Conservation (phyloP, 345 rosid species). For the Dimocarpus longan region DNA sequence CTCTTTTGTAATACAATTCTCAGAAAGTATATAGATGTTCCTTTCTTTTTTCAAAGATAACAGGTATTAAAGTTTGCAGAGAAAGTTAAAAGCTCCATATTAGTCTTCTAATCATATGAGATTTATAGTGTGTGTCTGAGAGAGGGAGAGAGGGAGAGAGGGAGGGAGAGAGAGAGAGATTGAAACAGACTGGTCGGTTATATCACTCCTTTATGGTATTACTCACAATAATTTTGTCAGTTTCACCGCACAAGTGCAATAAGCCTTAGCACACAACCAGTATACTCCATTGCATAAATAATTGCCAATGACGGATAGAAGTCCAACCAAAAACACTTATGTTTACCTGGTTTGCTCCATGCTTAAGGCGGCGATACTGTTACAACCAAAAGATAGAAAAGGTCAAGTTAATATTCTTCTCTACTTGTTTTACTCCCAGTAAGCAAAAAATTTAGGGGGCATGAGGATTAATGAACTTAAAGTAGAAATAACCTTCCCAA, state of each 20-base stretch:
- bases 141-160: neutral
- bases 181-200: neutral
- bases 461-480: slow-evolving; percentile 11
- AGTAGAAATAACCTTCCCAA: slow-evolving; percentile 75
- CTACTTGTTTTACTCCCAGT: neutral
- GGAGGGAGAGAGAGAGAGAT: neutral
- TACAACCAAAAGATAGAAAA: slow-evolving; percentile 30
- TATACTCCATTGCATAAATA: neutral
- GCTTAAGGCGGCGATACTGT: slow-evolving; percentile 99
- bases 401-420: slow-evolving; percentile 19
- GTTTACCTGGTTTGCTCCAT: slow-evolving; percentile 85
- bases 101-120: neutral
- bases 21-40: neutral
- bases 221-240: neutral
- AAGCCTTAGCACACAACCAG: neutral
- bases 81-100: neutral
- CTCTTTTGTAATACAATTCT: neutral
- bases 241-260: slow-evolving; percentile 4
- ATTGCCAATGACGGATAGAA: neutral
- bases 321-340: neutral
- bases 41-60: neutral
- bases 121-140: neutral
- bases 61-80: neutral
- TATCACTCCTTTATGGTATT: neutral
- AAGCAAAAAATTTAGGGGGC: slow-evolving; percentile 9